phyloP scores from a whole-genome alignment of 2,329 filamentous ascomycete species.

The Beauveria brongniartii region DNA sequence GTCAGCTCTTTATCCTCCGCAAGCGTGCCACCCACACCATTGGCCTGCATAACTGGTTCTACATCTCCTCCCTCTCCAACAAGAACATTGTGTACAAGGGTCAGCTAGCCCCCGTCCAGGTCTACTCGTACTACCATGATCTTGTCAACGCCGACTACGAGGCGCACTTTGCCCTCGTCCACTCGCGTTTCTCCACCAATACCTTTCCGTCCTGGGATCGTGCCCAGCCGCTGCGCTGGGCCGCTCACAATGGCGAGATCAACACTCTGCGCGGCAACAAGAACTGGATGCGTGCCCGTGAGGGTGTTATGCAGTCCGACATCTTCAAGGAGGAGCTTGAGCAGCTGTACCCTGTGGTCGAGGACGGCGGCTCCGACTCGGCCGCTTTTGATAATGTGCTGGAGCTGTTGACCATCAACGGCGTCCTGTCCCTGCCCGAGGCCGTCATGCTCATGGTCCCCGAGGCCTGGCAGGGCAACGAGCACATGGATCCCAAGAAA shows the following conservation, averaged over 20 bases:
- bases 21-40: conserved; percentile 94
- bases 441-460: conserved; percentile 98
- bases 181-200: conserved; percentile 96
- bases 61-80: conserved; percentile 91
- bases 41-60: conserved; percentile 97
- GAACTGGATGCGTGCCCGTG: conserved; percentile 98
- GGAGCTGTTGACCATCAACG: conserved; percentile 89
- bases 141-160: conserved; percentile 95
- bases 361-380: conserved; percentile 93
- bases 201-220: conserved; percentile 98
- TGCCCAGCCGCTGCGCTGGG: conserved; percentile 92
- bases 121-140: conserved; percentile 98
- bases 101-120: conserved; percentile 86
- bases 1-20: conserved; percentile 86
- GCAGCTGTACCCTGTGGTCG: conserved; percentile 84
- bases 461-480: conserved; percentile 94
- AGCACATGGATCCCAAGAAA: conserved; percentile 86
- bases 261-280: conserved; percentile 97
- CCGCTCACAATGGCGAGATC: conserved; percentile 97
- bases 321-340: conserved; percentile 91
- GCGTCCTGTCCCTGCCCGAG: conserved; percentile 87
- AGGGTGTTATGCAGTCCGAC: conserved; percentile 88
- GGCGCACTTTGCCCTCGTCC: conserved; percentile 91
- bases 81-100: conserved; percentile 99
- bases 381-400: conserved; percentile 96